Evolutionary conservation across 306 rosid genomes (phyloP), one percentile per base, ranked within the genome.

Genomic region (Astragalus membranaceus): DNA sequence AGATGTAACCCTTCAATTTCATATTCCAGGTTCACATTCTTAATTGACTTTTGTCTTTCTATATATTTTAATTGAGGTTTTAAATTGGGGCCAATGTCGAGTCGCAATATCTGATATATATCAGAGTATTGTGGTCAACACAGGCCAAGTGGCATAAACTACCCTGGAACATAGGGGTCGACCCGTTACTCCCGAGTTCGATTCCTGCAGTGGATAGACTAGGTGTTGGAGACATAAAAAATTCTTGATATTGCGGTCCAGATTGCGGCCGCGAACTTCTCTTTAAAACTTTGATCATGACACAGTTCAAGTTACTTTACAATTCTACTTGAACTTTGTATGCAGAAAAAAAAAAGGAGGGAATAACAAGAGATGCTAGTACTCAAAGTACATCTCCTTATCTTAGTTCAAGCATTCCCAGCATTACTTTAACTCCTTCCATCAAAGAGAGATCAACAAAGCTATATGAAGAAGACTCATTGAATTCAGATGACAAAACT

Each of bases 361-460:
- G 67, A 26, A 79, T 70, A 75, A 94, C 86, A 16, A 88, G 84
- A 72, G 92, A 94, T 81, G 89, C 82, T n/a, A 94, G 92, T 15
- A 91, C 88, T 85, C 97, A 91, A 79, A 91, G 91, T 72, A 86
- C 95, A 17, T 84, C 89, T 48, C 55, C 84, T 17, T 72, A 41
- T 71, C 75, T 77, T 58, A 82, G 89, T 79, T 87, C 95, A 78
- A 78, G 80, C 72, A 88, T 85, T 70, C 81, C 79, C 48, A 85
- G 81, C 77, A 81, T 82, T 60, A 78, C 79, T 79, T 83, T 92
- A 46, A 88, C 96, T 41, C 91, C 97, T 67, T 67, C 91, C 50
- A 87, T 77, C 30, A 29, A 43, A 63, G 92, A 90, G 72, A 83
- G 81, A 50, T 76, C 89, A 7, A 56, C 74, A 23, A 85, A 88